A percentile compares a stretch with the other conserved stretches of the same genome.
Conservation (phyloP, 805 yeast species). For the Myxozyma vanderwaltii region DNA sequence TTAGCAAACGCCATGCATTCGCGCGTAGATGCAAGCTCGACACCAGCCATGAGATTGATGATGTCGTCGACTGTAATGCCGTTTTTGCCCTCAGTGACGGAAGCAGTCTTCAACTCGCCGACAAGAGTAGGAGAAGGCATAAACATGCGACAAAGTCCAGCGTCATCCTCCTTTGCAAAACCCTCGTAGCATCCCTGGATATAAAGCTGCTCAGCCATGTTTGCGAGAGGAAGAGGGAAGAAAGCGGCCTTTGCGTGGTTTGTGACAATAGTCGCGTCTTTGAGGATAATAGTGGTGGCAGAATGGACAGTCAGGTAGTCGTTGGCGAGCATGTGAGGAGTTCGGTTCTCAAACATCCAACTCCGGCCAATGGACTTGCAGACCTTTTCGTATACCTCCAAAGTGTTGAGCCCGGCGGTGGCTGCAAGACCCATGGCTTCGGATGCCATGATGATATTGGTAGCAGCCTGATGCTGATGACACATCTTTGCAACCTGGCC, state of each 20-base stretch:
- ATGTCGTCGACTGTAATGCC: slow-evolving; percentile 26
- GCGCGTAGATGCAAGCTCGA: slow-evolving; percentile 25
- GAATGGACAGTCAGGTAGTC: slow-evolving; percentile 28
- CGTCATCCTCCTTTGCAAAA: slow-evolving; percentile 22
- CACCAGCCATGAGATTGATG: slow-evolving; percentile 25
- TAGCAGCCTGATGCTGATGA: slow-evolving; percentile 28
- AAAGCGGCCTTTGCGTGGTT: slow-evolving; percentile 19
- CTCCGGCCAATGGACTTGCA: slow-evolving; percentile 16
- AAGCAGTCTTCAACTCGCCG: slow-evolving; percentile 11
- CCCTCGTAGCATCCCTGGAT: slow-evolving; percentile 15
- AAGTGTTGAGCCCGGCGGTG: slow-evolving; percentile 25
- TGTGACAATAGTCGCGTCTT: slow-evolving; percentile 22
- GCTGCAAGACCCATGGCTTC: slow-evolving; percentile 31
- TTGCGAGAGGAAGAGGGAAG: slow-evolving; percentile 22
- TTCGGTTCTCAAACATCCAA: slow-evolving; percentile 29
- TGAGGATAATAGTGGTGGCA: slow-evolving; percentile 27
- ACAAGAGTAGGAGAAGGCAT: slow-evolving; percentile 19
- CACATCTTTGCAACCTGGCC: slow-evolving; percentile 29
- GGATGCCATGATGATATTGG: slow-evolving; percentile 28
- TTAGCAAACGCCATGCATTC: slow-evolving; percentile 30
- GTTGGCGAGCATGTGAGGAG: slow-evolving; percentile 25
- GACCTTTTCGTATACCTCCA: slow-evolving; percentile 18
- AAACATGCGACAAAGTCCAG: slow-evolving; percentile 26
- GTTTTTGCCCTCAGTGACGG: slow-evolving; percentile 15
- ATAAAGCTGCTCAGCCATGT: slow-evolving; percentile 27